A percentile compares a stretch with the other conserved stretches of the same genome.
Conservation (phyloP, 495 filamentous ascomycete species). For the Neurospora sp. region DNA sequence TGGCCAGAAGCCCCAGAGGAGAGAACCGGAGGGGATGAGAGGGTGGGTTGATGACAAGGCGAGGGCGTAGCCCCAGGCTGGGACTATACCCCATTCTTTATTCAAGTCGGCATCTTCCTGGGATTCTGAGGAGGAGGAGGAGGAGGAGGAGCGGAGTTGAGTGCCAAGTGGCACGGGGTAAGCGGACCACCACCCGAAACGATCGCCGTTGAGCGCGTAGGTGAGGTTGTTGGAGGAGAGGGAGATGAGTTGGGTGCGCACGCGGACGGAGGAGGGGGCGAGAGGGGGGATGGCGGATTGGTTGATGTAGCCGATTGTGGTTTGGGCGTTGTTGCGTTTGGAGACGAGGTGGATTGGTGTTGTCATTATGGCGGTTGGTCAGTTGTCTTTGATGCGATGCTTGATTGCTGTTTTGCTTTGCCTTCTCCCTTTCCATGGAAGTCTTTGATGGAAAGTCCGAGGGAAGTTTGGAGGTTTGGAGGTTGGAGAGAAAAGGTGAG, state of each 20-base stretch:
- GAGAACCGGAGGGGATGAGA: neutral
- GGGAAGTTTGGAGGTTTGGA: neutral
- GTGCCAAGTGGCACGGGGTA: conserved; percentile 20
- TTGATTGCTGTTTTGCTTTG: too few species aligned
- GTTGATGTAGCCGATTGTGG: neutral
- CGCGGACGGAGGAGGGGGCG: conserved; percentile 18
- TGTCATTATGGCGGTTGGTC: neutral
- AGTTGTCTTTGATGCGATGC: too few species aligned
- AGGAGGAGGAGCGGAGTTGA: neutral
- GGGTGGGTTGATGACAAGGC: conserved; percentile 22
- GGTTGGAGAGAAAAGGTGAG: neutral
- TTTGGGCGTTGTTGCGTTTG: conserved; percentile 1
- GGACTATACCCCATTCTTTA: conserved; percentile 31
- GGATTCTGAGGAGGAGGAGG: neutral
- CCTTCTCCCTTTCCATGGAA: too few species aligned
- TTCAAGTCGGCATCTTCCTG: conserved; percentile 11
- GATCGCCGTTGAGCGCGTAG: conserved; percentile 29
- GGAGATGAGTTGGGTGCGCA: conserved; percentile 24
- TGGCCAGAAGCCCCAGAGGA: conserved; percentile 3
- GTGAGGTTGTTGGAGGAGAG: conserved; percentile 37
- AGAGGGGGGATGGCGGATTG: neutral
- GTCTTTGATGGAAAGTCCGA: neutral
- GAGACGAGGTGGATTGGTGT: conserved; percentile 3
- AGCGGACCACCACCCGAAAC: conserved; percentile 21
- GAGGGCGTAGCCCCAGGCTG: conserved; percentile 36